phyloP scores from a whole-genome alignment of 768 basidiomycete species.

The Rhizopogon roseolus region DNA sequence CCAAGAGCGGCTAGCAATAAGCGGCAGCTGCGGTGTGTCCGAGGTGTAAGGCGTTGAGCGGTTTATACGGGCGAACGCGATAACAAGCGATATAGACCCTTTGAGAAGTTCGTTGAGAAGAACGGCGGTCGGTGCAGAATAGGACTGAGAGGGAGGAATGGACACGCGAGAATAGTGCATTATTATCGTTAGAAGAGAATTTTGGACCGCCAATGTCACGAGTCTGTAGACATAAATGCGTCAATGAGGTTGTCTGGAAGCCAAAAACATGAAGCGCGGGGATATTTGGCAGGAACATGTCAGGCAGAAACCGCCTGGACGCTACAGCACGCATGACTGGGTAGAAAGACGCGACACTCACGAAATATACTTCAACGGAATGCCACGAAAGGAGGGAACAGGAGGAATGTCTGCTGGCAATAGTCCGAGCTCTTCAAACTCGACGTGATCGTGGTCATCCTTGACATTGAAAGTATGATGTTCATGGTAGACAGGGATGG shows the following conservation, averaged over 20 bases:
- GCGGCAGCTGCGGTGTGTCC: conserved; percentile 25
- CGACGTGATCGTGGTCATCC: conserved; percentile 31
- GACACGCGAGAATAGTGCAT: conserved; percentile 96
- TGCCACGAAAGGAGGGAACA: conserved; percentile 56
- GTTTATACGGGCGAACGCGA: conserved; percentile 72
- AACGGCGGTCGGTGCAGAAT: conserved; percentile 93
- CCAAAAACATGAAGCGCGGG: not conserved
- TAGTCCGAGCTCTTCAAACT: conserved; percentile 42
- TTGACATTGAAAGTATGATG: conserved; percentile 24
- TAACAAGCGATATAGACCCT: conserved; percentile 77
- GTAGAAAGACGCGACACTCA: conserved; percentile 32
- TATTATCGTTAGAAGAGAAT: conserved; percentile 84
- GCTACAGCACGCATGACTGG: not conserved
- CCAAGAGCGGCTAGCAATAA: conserved; percentile 31
- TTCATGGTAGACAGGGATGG: conserved; percentile 11
- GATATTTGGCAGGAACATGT: not conserved
- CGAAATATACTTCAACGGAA: conserved; percentile 81
- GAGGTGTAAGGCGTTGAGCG: conserved; percentile 17
- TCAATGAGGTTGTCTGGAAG: not conserved
- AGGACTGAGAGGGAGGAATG: conserved; percentile 66
- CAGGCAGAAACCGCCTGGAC: not conserved
- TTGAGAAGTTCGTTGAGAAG: conserved; percentile 93
- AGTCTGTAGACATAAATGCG: conserved; percentile 39
- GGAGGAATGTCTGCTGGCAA: conserved; percentile 26
- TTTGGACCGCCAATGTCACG: conserved; percentile 86